Base-by-base conservation (phyloP, 2,329 filamentous ascomycete genomes). In the Dendrostoma leiphaemia region DNA sequence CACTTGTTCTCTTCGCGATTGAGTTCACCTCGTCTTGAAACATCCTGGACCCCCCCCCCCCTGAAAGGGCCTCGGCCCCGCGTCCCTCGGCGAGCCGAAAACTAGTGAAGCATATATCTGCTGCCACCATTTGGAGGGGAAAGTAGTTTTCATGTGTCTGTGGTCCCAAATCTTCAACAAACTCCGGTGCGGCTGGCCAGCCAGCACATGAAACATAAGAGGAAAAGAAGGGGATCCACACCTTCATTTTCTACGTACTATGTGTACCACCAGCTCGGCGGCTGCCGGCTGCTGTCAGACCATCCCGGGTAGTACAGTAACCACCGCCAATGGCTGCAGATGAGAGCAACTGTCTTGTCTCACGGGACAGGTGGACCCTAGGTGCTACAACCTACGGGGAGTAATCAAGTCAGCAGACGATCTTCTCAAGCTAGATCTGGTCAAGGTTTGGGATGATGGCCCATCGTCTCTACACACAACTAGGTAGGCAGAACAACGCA, bases 271-370 rank as follows among this genome's bases (percentile, higher is more conserved):
- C 19, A 28, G 29, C 26, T 50, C 48, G 35, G 48, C 37, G 48
- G 35, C 48, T 50, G 28, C 48, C 48, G 48, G 15, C 23, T 40
- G 35, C 37, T 41, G 37, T 43, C 45, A 48, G 45, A 48, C 45
- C 45, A 37, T 37, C n/a, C 31, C 19, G 10, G 45, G 32, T 19
- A 29, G 21, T 32, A 48, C 45, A 28, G 45, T 26, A 19, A 28
- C 45, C 31, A n/a, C 13, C 32, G 32, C 21, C 21, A 15, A 21
- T 41, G 38, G 38, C 21, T 41, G 21, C 15, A 41, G 23, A 15
- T 41, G 38, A 17, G 29, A 13, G 13, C 37, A 23, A 40, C 10
- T 24, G 19, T 7, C 19, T 41, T 12, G 38, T n/a, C 3, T n/a
- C n/a, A n/a, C n/a, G n/a, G n/a, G n/a, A n/a, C n/a, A n/a, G n/a